Evolutionary conservation across 139 green algal species (phyloP).

Genomic region (Chlamydomonas sp.): DNA sequence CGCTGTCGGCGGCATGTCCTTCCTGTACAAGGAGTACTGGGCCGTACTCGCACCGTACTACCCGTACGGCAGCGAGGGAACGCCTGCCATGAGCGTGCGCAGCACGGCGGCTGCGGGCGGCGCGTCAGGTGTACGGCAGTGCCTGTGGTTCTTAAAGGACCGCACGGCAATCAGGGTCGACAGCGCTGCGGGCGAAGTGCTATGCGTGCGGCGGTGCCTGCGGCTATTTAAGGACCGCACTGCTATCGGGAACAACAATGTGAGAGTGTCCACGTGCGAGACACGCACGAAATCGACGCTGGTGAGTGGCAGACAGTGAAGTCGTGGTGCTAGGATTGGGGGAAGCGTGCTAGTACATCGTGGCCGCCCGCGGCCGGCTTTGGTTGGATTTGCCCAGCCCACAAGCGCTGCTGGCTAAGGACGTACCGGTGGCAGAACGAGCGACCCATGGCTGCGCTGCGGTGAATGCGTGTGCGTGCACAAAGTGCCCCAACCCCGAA

Average conservation of each 20-base stretch:
- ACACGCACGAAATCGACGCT: conserved; percentile 10
- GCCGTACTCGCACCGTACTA: conserved; percentile 21
- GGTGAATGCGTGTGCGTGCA: too few species aligned
- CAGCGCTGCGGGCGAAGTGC: not conserved
- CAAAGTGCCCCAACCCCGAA: too few species aligned
- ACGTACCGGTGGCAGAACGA: too few species aligned
- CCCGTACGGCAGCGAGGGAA: not conserved
- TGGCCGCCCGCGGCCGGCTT: too few species aligned
- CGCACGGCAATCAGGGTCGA: too few species aligned
- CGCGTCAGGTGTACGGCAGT: too few species aligned
- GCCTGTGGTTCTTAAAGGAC: too few species aligned
- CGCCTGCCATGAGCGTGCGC: not conserved
- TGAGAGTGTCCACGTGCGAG: not conserved
- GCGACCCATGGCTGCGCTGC: too few species aligned
- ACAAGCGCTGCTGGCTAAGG: too few species aligned
- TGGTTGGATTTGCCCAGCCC: too few species aligned
- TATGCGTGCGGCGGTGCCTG: conserved; percentile 3
- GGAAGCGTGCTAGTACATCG: too few species aligned
- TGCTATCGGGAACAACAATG: not conserved
- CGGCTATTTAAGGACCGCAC: conserved; percentile 33
- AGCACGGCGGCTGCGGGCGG: not conserved
- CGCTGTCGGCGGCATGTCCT: conserved; percentile 7
- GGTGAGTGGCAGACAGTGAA: not conserved
- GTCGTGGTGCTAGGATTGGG: not conserved
- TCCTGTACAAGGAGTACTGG: conserved; percentile 30